Conservation (phyloP, 306 rosid species). For the Glycyrrhiza uralensis region DNA sequence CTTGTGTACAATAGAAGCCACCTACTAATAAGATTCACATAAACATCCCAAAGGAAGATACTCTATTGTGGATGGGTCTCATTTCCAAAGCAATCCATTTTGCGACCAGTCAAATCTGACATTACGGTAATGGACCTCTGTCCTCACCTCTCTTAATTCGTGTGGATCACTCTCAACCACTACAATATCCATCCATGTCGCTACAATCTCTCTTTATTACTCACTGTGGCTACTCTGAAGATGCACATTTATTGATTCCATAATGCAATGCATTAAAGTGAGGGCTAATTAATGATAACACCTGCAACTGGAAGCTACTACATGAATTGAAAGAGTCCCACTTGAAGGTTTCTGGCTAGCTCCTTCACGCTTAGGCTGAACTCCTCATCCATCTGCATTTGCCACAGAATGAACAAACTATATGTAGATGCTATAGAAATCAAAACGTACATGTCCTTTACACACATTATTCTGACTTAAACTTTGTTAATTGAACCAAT, state of each 20-base stretch:
- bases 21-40: too few species aligned
- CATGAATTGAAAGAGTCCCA: slow-evolving; percentile 36
- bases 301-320: background rate
- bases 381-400: slow-evolving; percentile 57
- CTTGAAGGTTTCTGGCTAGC: slow-evolving; percentile 43
- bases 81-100: too few species aligned
- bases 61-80: too few species aligned
- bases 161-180: background rate
- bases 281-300: background rate
- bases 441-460: background rate
- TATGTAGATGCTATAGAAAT: background rate
- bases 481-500: too few species aligned
- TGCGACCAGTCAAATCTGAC: too few species aligned
- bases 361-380: slow-evolving; percentile 52
- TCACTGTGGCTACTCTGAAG: background rate
- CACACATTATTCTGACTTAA: background rate
- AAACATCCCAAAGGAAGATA: too few species aligned
- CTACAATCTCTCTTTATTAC: background rate
- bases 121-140: too few species aligned
- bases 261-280: slow-evolving; percentile 2
- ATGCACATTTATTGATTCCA: background rate
- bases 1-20: too few species aligned
- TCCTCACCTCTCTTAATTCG: too few species aligned
- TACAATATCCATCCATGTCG: background rate
- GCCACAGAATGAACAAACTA: background rate